These are phyloP conservation scores for Aegilops umbellulata DNA, from an alignment of 176 grass and related monocot genomes.

Conservation along the genomic window DNA sequence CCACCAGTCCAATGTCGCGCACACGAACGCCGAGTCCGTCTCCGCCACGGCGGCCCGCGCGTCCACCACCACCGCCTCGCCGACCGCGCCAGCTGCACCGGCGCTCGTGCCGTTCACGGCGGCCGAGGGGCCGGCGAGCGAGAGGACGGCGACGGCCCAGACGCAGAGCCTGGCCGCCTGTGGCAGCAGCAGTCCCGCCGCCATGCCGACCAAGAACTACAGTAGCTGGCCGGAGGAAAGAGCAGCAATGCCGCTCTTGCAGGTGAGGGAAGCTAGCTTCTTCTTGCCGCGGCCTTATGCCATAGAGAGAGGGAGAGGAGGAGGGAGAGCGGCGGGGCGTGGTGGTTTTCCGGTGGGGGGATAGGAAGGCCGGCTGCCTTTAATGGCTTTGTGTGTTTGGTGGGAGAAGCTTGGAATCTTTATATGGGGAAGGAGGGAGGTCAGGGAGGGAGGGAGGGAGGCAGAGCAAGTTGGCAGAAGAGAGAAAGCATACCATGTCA, in stretches of 20 bases:
- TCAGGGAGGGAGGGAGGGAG: neutral
- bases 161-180: slow-evolving; percentile 32
- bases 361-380: neutral
- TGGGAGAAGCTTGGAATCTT: slow-evolving; percentile 40
- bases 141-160: slow-evolving; percentile 49
- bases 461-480: neutral
- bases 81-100: neutral
- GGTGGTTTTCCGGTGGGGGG: slow-evolving; percentile 6
- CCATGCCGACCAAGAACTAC: slow-evolving; percentile 3
- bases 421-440: slow-evolving; percentile 12
- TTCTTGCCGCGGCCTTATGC: slow-evolving; percentile 38
- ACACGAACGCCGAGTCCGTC: slow-evolving; percentile 71
- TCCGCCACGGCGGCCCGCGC: slow-evolving; percentile 32
- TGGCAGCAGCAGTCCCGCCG: slow-evolving; percentile 12
- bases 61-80: slow-evolving; percentile 46
- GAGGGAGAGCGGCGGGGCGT: neutral
- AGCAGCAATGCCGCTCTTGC: slow-evolving; percentile 21
- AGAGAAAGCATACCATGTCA: neutral
- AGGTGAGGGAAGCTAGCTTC: slow-evolving; percentile 18
- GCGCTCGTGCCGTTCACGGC: slow-evolving; percentile 23
- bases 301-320: slow-evolving; percentile 12
- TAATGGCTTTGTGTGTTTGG: slow-evolving; percentile 17
- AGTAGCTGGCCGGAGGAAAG: neutral
- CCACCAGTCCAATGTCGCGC: slow-evolving; percentile 91
- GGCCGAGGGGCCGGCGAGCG: slow-evolving; percentile 31